phyloP scores from a whole-genome alignment of 148 eudicot genomes.

The Silene latifolia region DNA sequence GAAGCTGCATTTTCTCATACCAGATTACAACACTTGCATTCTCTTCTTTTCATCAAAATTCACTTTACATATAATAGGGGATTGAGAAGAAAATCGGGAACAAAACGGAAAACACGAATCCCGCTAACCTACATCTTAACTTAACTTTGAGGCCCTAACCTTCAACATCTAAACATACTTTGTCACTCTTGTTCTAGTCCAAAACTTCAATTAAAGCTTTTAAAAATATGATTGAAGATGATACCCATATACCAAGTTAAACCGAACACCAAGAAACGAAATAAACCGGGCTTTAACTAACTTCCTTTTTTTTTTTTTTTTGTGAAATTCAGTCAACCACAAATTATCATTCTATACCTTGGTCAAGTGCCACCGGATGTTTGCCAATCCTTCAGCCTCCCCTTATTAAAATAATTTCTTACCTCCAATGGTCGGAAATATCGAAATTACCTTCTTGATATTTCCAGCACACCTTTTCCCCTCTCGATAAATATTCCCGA shows the following conservation, averaged over 20 bases:
- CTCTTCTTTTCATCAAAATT: constrained; percentile 41
- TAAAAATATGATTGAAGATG: constrained; percentile 9
- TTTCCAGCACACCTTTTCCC: constrained; percentile 30
- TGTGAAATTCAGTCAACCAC: constrained; percentile 21
- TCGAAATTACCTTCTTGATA: constrained; percentile 16
- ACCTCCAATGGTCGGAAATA: constrained; percentile 6
- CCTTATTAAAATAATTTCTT: constrained; percentile 29
- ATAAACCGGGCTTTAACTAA: constrained; percentile 21
- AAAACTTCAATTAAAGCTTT: constrained; percentile 22
- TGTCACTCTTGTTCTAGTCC: constrained; percentile 23
- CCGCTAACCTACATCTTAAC: constrained; percentile 29
- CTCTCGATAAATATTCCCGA: constrained; percentile 14
- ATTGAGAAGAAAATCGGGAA: constrained; percentile 21
- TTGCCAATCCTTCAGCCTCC: constrained; percentile 30
- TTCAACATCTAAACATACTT: constrained; percentile 28
- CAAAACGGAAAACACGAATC: constrained; percentile 6
- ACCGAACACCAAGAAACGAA: constrained; percentile 12
- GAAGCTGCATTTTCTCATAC: constrained; percentile 3
- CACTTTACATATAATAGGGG: constrained; percentile 52
- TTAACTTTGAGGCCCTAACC: constrained; percentile 22
- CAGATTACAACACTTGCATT: constrained; percentile 16
- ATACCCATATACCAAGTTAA: constrained; percentile 23
- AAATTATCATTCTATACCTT: constrained; percentile 24
- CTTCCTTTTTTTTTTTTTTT: constrained; percentile 7
- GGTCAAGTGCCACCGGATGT: constrained; percentile 17